These are phyloP conservation scores for Priceomyces castillae DNA, from an alignment of 805 yeast genomes.

Conservation along the genomic window DNA sequence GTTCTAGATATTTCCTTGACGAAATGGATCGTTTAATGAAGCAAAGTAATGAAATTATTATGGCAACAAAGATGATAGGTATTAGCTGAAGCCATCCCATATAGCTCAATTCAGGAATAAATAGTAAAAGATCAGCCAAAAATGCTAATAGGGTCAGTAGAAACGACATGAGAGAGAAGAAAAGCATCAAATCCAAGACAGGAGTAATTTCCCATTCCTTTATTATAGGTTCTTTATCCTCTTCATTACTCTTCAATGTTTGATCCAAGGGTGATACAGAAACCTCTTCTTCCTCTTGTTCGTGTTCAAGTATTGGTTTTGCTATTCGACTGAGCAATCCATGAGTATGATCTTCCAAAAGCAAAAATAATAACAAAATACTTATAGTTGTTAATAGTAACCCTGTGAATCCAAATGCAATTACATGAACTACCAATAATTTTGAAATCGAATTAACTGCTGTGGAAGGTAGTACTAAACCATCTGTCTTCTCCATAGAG, in stretches of 20 bases:
- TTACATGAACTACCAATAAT: conserved; percentile 39
- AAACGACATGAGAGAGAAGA: conserved; percentile 67
- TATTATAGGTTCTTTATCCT: neutral
- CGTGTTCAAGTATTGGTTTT: neutral
- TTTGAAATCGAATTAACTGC: conserved; percentile 41
- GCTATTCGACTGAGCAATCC: neutral
- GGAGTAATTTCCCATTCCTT: conserved; percentile 19
- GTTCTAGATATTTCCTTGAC: conserved; percentile 44
- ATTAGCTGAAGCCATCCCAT: conserved; percentile 82
- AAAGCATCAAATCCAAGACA: conserved; percentile 49
- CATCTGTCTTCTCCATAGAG: conserved; percentile 12
- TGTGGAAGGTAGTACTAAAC: conserved; percentile 38
- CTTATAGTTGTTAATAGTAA: conserved; percentile 15
- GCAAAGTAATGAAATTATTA: conserved; percentile 65
- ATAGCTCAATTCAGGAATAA: conserved; percentile 72
- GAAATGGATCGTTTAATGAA: conserved; percentile 66
- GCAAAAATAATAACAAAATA: neutral
- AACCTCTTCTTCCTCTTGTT: neutral
- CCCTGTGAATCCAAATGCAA: conserved; percentile 33
- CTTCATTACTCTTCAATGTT: conserved; percentile 1
- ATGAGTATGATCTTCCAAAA: neutral
- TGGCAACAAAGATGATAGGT: conserved; percentile 62
- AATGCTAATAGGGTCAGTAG: conserved; percentile 69
- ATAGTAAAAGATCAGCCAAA: conserved; percentile 76
- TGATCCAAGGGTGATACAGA: neutral